These are phyloP conservation scores for Trichoderma citrinoviride DNA, from an alignment of 2,329 filamentous ascomycete species.

Conservation along the genomic window DNA sequence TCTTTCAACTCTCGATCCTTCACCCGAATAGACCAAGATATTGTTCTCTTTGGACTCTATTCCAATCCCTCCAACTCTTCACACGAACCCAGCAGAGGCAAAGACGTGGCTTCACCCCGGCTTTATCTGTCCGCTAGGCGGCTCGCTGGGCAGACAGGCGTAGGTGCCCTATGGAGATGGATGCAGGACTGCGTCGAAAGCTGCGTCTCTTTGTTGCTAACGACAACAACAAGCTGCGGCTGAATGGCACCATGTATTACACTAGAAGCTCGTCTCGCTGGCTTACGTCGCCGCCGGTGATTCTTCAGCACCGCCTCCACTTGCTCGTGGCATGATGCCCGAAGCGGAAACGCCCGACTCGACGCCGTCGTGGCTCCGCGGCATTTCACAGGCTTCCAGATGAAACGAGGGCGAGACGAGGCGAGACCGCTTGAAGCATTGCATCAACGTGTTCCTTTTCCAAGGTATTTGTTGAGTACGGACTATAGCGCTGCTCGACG, in stretches of 20 bases:
- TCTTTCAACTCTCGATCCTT: neutral
- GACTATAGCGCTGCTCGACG: no score
- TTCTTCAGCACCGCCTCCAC: constrained; percentile 13
- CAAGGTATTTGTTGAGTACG: no score
- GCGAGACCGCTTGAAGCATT: neutral
- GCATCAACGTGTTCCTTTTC: neutral
- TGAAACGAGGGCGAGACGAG: neutral
- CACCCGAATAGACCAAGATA: neutral
- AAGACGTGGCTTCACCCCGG: neutral
- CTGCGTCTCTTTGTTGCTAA: neutral
- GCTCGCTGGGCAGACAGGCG: constrained; percentile 9
- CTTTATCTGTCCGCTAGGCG: constrained; percentile 4
- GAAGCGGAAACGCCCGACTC: constrained; percentile 5
- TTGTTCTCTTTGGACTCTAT: no score
- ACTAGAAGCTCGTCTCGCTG: neutral
- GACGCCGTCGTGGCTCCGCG: neutral
- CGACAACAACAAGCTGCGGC: neutral
- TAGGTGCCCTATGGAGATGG: neutral
- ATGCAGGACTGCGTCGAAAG: constrained; percentile 7
- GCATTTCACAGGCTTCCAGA: neutral
- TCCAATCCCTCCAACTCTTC: neutral
- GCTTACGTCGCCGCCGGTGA: constrained; percentile 8
- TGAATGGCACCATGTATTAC: no score
- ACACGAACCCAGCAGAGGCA: neutral
- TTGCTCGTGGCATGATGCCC: constrained; percentile 14